Conservation (phyloP, 306 rosid species). For the Ceratonia siliqua region DNA sequence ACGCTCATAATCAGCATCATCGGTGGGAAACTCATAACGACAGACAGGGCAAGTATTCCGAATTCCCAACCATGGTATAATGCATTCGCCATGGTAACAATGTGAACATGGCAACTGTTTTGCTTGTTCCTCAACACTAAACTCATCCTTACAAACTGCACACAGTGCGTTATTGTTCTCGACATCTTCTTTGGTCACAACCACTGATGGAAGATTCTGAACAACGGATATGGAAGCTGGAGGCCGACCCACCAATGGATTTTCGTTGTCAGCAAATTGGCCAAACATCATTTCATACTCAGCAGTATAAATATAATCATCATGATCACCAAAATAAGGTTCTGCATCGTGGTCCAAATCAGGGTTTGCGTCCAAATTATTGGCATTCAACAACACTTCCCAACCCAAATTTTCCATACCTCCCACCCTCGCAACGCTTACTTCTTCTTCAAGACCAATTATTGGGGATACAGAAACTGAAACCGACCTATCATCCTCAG, state of each 20-base stretch:
- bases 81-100: constrained; percentile 78
- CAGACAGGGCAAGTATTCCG: constrained; percentile 92
- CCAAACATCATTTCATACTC: constrained; percentile 79
- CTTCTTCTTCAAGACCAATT: constrained; percentile 38
- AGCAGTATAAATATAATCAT: constrained; percentile 59
- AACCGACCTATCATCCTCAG: constrained; percentile 44
- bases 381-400: constrained; percentile 60
- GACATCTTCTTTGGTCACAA: constrained; percentile 52
- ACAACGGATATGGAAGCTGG: constrained; percentile 64
- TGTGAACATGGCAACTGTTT: constrained; percentile 74
- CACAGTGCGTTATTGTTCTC: constrained; percentile 51
- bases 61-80: constrained; percentile 77
- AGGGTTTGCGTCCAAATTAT: constrained; percentile 44
- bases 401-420: constrained; percentile 60
- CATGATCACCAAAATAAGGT: constrained; percentile 53
- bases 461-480: constrained; percentile 25
- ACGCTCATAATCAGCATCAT: constrained; percentile 72
- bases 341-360: constrained; percentile 48
- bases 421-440: constrained; percentile 32
- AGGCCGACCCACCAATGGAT: constrained; percentile 43
- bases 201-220: constrained; percentile 50
- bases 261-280: constrained; percentile 64
- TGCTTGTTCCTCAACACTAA: constrained; percentile 51
- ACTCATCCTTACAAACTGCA: constrained; percentile 78
- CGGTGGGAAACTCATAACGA: constrained; percentile 75